Conservation (phyloP, 495 filamentous ascomycete genomes). For the Aspergillus funiculosus region DNA sequence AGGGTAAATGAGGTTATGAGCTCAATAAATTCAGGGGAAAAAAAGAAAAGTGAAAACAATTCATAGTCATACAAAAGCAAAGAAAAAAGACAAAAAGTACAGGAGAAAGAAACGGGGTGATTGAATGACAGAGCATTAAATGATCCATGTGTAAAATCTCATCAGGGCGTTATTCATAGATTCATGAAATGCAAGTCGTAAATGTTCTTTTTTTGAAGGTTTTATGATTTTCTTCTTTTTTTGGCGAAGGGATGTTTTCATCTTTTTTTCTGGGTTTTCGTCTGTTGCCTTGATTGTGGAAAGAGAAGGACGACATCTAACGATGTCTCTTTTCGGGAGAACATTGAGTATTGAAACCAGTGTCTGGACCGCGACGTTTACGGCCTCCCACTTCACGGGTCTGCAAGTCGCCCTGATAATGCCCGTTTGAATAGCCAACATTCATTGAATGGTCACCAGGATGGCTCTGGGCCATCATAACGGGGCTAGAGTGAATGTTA, state of each 20-base stretch:
- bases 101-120: too few relatives aligned
- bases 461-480: too few relatives aligned
- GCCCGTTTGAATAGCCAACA: too few relatives aligned
- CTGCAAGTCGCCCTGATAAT: too few relatives aligned
- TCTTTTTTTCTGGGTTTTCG: not conserved
- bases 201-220: too few relatives aligned
- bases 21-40: too few relatives aligned
- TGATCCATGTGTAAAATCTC: too few relatives aligned
- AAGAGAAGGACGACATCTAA: not conserved
- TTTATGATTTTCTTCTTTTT: not conserved
- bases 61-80: not conserved
- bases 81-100: too few relatives aligned
- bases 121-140: too few relatives aligned
- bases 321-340: constrained; percentile 7
- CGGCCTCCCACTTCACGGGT: not conserved
- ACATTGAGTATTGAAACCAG: constrained; percentile 1
- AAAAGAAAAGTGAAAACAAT: not conserved
- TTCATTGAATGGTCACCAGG: too few relatives aligned
- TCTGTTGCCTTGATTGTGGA: not conserved
- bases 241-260: not conserved
- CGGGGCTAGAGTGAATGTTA: too few relatives aligned
- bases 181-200: not conserved
- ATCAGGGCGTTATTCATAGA: not conserved
- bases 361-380: constrained; percentile 3
- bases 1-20: too few relatives aligned